A percentile compares a stretch with the other conserved stretches of the same genome.
Evolutionary conservation across 805 yeast genomes (phyloP).

Genomic region (Kuraishia cidri): DNA sequence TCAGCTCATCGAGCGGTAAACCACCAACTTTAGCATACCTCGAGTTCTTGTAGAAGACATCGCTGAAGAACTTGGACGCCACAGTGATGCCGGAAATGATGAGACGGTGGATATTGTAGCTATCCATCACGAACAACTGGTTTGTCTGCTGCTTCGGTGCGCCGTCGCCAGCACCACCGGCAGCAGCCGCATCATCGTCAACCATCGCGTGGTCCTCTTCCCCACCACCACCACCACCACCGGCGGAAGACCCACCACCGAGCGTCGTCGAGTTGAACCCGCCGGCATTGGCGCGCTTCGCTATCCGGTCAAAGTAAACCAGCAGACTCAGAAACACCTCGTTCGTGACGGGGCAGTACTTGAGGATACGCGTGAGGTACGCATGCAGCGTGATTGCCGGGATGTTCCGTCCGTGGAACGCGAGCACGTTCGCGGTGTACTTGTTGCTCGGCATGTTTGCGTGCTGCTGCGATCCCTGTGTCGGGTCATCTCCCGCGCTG

Average conservation of each 20-base stretch:
- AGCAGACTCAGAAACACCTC: constrained; percentile 86
- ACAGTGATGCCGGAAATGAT: constrained; percentile 94
- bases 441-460: constrained; percentile 28
- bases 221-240: no score
- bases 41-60: constrained; percentile 88
- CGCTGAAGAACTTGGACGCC: constrained; percentile 89
- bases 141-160: constrained; percentile 7
- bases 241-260: constrained; percentile 2
- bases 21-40: constrained; percentile 97
- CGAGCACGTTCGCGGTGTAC: constrained; percentile 63
- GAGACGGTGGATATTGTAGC: constrained; percentile 88
- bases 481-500: constrained; percentile 21
- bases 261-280: constrained; percentile 16
- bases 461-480: no score
- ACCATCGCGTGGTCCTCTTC: constrained; percentile 1
- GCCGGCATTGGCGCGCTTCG: constrained; percentile 65
- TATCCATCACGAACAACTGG: constrained; percentile 89
- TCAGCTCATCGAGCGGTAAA: constrained; percentile 84
- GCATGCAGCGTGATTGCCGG: constrained; percentile 94
- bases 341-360: constrained; percentile 97
- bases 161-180: constrained; percentile 12
- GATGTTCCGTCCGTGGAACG: constrained; percentile 92
- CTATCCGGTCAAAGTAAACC: constrained; percentile 92
- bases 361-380: constrained; percentile 80
- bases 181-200: constrained; percentile 14